Conservation (phyloP, 2,329 filamentous ascomycete genomes). For the Nemania sp. region DNA sequence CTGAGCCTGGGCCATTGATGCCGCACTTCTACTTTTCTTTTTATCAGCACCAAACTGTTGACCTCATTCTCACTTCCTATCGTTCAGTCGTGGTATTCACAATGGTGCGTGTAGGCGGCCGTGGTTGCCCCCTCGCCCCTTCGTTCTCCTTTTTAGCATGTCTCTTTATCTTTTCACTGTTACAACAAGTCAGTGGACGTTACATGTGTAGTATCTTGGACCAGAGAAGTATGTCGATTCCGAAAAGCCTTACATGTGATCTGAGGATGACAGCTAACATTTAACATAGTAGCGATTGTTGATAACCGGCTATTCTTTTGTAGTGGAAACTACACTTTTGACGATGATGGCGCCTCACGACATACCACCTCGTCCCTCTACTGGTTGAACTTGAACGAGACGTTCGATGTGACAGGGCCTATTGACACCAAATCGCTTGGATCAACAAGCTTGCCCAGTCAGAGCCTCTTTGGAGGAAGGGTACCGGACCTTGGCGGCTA, state of each 20-base stretch:
- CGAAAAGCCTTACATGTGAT: neutral
- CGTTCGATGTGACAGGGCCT: slow-evolving; percentile 23
- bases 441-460: slow-evolving; percentile 16
- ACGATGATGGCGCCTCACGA: slow-evolving; percentile 19
- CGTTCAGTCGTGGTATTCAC: slow-evolving; percentile 2
- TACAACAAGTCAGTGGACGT: slow-evolving; percentile 7
- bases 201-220: slow-evolving; percentile 25
- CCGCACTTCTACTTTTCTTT: neutral
- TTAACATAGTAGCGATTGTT: slow-evolving; percentile 26
- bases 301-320: slow-evolving; percentile 29
- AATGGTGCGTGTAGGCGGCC: slow-evolving; percentile 6
- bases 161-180: slow-evolving; percentile 2
- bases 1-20: neutral
- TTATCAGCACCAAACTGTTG: neutral
- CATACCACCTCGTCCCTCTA: slow-evolving; percentile 23
- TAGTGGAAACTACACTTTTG: slow-evolving; percentile 31
- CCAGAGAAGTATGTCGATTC: slow-evolving; percentile 28
- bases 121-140: slow-evolving; percentile 2
- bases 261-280: slow-evolving; percentile 15
- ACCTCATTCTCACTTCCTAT: neutral
- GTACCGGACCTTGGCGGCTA: slow-evolving; percentile 5
- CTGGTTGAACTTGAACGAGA: slow-evolving; percentile 25
- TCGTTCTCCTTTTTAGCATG: slow-evolving; percentile 2
- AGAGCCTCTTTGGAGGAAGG: slow-evolving; percentile 13
- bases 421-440: slow-evolving; percentile 20